Conservation (phyloP, 495 filamentous ascomycete species). For the Talaromyces ruber region DNA sequence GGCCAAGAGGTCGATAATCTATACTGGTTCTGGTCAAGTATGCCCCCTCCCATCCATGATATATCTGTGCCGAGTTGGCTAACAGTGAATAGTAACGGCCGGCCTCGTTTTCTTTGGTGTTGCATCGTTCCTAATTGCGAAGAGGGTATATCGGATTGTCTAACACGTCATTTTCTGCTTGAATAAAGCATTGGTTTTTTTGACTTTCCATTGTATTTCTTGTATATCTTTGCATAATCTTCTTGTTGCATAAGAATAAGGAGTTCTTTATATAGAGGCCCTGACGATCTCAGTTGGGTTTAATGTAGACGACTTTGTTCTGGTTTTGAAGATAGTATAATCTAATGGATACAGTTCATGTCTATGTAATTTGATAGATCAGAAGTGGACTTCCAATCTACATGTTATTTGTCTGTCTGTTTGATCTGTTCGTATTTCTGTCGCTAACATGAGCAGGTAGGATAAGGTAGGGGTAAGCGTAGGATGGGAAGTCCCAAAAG, state of each 20-base stretch:
- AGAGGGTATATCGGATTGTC: conserved; percentile 64
- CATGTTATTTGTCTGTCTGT: background rate
- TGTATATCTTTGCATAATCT: background rate
- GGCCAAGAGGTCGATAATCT: conserved; percentile 65
- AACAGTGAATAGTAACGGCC: conserved; percentile 50
- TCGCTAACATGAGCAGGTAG: background rate
- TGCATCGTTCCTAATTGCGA: conserved; percentile 72
- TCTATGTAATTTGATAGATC: background rate
- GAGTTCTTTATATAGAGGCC: too few relatives aligned
- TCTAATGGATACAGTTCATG: background rate
- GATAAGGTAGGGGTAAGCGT: background rate
- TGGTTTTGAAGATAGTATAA: too few relatives aligned
- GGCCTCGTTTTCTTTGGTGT: conserved; percentile 71
- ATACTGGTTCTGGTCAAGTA: conserved; percentile 57
- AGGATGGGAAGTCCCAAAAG: background rate
- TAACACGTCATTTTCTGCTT: conserved; percentile 13
- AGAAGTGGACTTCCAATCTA: background rate
- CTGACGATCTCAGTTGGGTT: too few relatives aligned
- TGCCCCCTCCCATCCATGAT: conserved; percentile 10
- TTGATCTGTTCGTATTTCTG: background rate
- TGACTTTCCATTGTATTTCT: background rate
- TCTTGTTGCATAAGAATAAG: background rate
- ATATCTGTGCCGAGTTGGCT: background rate
- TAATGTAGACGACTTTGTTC: too few relatives aligned
- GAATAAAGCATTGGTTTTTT: too few relatives aligned